Percentiles rank a stretch among this genome's conserved stretches.
Conservation (phyloP, 768 basidiomycete species). For the Termitomyces eurrhizus region DNA sequence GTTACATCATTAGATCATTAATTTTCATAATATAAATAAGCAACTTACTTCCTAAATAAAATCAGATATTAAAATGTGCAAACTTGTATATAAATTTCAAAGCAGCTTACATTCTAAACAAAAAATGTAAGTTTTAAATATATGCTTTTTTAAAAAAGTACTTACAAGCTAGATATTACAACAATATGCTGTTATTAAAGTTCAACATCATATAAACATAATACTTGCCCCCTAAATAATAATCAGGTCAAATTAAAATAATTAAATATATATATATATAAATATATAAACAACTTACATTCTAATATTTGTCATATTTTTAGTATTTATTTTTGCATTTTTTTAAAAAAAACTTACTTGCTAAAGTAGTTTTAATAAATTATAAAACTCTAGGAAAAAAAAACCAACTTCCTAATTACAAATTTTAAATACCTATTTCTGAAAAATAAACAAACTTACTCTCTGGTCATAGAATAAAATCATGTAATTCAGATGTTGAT, state of each 20-base stretch:
- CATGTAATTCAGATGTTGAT: background rate
- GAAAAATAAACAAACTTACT: background rate
- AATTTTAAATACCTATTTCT: background rate
- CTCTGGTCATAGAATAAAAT: background rate
- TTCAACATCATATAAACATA: background rate
- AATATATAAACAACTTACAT: background rate
- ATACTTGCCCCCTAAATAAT: background rate
- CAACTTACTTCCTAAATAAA: background rate
- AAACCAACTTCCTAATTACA: background rate
- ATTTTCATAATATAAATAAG: background rate
- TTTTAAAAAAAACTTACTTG: background rate
- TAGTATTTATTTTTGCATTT: background rate
- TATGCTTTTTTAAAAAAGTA: background rate
- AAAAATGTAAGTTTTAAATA: too few relatives aligned
- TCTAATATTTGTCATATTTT: background rate
- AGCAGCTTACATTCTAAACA: background rate
- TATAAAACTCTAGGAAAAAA: background rate
- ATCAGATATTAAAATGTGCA: too few relatives aligned
- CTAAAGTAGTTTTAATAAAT: background rate
- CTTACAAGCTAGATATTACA: background rate
- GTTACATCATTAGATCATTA: background rate
- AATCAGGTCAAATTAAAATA: background rate
- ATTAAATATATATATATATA: background rate
- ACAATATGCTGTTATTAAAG: background rate
- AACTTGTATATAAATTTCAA: background rate